Evolutionary conservation across 805 yeast species (phyloP).

Genomic region (Ogataea minuta): DNA sequence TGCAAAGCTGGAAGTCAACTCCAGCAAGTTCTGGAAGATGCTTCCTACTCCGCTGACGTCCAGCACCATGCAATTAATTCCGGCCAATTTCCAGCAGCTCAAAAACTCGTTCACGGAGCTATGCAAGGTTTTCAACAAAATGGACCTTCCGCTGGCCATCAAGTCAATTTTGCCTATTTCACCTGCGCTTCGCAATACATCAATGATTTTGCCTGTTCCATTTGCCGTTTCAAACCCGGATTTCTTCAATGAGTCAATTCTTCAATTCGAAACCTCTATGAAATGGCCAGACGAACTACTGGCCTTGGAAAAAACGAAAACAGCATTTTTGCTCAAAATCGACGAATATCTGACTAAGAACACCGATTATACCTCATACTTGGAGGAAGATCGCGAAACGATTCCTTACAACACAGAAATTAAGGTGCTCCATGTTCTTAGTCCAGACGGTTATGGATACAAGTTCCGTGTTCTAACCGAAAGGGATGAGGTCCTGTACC

Average conservation of each 20-base stretch:
- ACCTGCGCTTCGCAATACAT: conserved; percentile 70
- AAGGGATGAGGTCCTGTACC: conserved; percentile 72
- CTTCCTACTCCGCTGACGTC: conserved; percentile 63
- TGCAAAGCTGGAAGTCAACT: conserved; percentile 36
- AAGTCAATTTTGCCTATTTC: conserved; percentile 74
- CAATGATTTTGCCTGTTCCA: conserved; percentile 78
- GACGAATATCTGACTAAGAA: conserved; percentile 46
- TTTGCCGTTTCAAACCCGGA: conserved; percentile 73
- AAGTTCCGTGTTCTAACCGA: conserved; percentile 74
- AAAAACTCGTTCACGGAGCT: conserved; percentile 52
- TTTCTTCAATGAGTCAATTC: conserved; percentile 73
- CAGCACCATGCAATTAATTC: conserved; percentile 45
- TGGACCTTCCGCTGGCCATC: conserved; percentile 67
- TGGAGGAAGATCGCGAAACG: conserved; percentile 61
- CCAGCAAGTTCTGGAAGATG: conserved; percentile 45
- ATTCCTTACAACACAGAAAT: conserved; percentile 65
- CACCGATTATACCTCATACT: conserved; percentile 53
- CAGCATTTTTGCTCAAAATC: conserved; percentile 81
- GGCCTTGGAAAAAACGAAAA: conserved; percentile 84
- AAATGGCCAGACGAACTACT: conserved; percentile 93
- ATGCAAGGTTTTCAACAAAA: conserved; percentile 43
- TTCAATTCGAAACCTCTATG: conserved; percentile 87
- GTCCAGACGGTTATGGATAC: conserved; percentile 92
- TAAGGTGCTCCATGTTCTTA: conserved; percentile 58
- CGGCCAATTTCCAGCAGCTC: conserved; percentile 40